A percentile compares a stretch with the other conserved stretches of the same genome.
These are phyloP conservation scores for Suillus clintonianus DNA, from an alignment of 768 basidiomycete genomes.

Conservation along the genomic window DNA sequence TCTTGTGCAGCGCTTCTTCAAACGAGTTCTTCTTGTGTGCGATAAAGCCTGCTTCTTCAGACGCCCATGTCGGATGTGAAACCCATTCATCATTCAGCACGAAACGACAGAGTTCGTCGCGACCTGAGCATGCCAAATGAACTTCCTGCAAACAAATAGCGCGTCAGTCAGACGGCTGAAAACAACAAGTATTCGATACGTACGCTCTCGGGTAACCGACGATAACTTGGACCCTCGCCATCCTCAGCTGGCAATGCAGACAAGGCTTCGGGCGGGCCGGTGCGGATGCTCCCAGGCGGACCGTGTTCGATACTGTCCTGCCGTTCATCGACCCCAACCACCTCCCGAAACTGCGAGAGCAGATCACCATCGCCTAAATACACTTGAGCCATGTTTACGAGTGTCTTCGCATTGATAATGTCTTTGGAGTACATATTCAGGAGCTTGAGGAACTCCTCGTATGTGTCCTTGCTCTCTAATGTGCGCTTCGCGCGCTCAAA, in stretches of 20 bases:
- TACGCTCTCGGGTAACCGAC: constrained; percentile 84
- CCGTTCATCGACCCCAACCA: constrained; percentile 79
- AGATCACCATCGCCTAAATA: constrained; percentile 86
- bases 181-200: constrained; percentile 35
- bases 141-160: constrained; percentile 62
- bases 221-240: constrained; percentile 92
- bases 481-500: constrained; percentile 91
- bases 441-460: constrained; percentile 94
- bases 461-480: constrained; percentile 72
- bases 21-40: constrained; percentile 96
- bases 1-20: constrained; percentile 94
- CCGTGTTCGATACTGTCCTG: constrained; percentile 62
- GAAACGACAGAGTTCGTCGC: constrained; percentile 92
- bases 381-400: constrained; percentile 76
- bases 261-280: constrained; percentile 72
- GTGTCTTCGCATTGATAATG: constrained; percentile 81
- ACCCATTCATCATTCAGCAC: constrained; percentile 99
- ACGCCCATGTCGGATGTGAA: constrained; percentile 97
- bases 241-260: constrained; percentile 80
- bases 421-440: constrained; percentile 90
- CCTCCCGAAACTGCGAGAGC: constrained; percentile 79
- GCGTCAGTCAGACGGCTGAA: not conserved
- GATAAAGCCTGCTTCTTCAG: constrained; percentile 92
- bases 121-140: constrained; percentile 87
- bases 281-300: constrained; percentile 77